Evolutionary conservation across 2,329 filamentous ascomycete genomes (phyloP).

Genomic region (Colletotrichum sp.): DNA sequence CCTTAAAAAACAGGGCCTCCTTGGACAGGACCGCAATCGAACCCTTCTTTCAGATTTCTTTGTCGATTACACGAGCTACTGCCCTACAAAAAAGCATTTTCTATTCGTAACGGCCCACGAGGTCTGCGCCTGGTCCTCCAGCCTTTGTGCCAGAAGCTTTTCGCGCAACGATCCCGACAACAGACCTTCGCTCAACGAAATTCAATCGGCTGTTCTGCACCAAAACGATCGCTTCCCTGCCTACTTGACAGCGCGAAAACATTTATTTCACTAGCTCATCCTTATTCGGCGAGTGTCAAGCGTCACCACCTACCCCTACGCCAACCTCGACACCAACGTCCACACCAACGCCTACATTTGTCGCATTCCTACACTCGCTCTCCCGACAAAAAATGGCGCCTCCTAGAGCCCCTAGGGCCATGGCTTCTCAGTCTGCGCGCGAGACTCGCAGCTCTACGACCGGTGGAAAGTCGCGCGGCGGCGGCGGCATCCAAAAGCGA

Average conservation of each 20-base stretch:
- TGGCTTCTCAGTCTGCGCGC: slow-evolving; percentile 28
- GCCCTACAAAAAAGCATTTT: neutral
- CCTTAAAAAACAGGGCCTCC: neutral
- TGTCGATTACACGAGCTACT: neutral
- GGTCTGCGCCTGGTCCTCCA: neutral
- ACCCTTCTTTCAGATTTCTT: neutral
- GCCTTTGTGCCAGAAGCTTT: slow-evolving; percentile 2
- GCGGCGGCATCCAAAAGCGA: slow-evolving; percentile 55
- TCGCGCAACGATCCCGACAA: neutral
- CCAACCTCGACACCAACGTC: neutral
- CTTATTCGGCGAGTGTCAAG: neutral
- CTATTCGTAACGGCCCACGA: neutral
- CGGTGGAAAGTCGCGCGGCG: slow-evolving; percentile 37
- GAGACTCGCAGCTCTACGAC: slow-evolving; percentile 32
- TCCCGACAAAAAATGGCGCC: slow-evolving; percentile 16
- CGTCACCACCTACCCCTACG: neutral
- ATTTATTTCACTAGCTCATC: neutral
- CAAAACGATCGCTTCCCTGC: neutral
- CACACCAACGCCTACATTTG: neutral
- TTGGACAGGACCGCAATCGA: neutral
- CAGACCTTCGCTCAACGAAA: neutral
- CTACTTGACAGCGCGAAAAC: neutral
- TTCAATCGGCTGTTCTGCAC: neutral
- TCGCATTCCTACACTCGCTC: neutral
- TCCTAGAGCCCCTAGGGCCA: slow-evolving; percentile 20